Evolutionary conservation across 1,284 basidiomycete genomes (phyloP).

Genomic region (Sporisorium exsertum): DNA sequence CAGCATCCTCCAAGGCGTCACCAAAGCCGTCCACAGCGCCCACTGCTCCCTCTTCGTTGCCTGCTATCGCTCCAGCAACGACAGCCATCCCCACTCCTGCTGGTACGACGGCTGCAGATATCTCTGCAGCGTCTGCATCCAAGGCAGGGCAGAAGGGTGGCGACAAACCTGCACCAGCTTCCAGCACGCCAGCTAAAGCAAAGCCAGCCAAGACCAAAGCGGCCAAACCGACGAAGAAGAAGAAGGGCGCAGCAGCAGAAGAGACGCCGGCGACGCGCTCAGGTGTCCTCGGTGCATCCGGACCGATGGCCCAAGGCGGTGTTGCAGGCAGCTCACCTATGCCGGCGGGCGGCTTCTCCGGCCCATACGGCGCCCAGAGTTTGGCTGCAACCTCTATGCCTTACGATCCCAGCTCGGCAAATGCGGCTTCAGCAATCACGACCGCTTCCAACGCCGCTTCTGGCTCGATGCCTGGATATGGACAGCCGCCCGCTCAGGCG

Average conservation of each 20-base stretch:
- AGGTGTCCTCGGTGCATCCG: constrained; percentile 1
- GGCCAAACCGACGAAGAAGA: constrained; percentile 44
- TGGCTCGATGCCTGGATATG: constrained; percentile 38
- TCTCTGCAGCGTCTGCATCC: constrained; percentile 3
- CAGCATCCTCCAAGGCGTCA: constrained; percentile 8
- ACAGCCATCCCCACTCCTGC: background rate
- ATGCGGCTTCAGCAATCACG: constrained; percentile 43
- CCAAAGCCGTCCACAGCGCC: background rate
- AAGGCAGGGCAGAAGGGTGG: constrained; percentile 15
- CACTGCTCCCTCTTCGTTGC: background rate
- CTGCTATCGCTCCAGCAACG: constrained; percentile 12
- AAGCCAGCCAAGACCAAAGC: constrained; percentile 44
- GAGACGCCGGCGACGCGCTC: constrained; percentile 2
- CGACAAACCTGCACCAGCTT: constrained; percentile 9
- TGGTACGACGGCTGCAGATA: background rate
- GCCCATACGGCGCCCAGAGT: constrained; percentile 1
- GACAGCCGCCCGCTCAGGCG: constrained; percentile 6
- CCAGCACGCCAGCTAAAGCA: constrained; percentile 22
- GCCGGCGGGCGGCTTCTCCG: constrained; percentile 13
- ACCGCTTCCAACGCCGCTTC: constrained; percentile 46
- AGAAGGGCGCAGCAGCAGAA: constrained; percentile 34
- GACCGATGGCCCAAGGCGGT: background rate
- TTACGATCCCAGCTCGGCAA: constrained; percentile 32
- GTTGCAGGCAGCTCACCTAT: constrained; percentile 1
- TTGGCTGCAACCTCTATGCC: constrained; percentile 8